These are phyloP conservation scores for Coemansia sp. DNA, from an alignment of 192 early-diverging fungal genomes.

Conservation along the genomic window DNA sequence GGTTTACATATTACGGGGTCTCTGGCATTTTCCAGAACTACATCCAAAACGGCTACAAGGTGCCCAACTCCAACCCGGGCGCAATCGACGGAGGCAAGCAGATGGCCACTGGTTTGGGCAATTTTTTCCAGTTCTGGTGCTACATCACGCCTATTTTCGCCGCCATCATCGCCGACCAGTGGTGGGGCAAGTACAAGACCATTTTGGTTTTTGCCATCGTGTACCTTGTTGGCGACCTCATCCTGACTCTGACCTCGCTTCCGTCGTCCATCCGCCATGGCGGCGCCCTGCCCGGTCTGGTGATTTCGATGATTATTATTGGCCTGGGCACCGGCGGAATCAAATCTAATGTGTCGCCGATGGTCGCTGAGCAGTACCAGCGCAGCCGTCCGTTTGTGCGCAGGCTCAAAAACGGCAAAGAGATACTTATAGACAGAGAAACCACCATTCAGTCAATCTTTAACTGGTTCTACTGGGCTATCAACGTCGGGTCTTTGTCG, in stretches of 20 bases:
- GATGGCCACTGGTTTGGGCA: constrained; percentile 59
- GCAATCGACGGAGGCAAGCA: constrained; percentile 60
- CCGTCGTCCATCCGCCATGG: constrained; percentile 58
- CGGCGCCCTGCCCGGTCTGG: constrained; percentile 65
- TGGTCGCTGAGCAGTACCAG: constrained; percentile 74
- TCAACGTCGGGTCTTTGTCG: constrained; percentile 65
- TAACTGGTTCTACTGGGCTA: constrained; percentile 81
- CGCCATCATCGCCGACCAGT: constrained; percentile 72
- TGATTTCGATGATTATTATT: constrained; percentile 73
- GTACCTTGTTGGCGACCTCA: constrained; percentile 66
- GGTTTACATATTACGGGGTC: constrained; percentile 66
- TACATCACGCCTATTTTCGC: constrained; percentile 64
- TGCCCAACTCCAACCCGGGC: constrained; percentile 46
- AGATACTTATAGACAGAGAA: constrained; percentile 69
- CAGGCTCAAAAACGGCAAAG: constrained; percentile 56
- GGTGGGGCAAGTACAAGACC: constrained; percentile 73
- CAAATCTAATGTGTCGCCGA: constrained; percentile 76
- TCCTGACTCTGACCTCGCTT: constrained; percentile 67
- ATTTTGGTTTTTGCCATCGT: constrained; percentile 66
- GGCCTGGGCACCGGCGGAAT: constrained; percentile 78
- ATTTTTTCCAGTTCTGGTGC: constrained; percentile 68
- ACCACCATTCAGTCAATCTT: constrained; percentile 78
- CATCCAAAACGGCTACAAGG: constrained; percentile 57
- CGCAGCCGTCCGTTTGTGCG: constrained; percentile 63
- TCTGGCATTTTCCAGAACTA: constrained; percentile 66